Evolutionary conservation across 1,139 yeast species (phyloP).

Genomic region (Geotrichum bryndzae): DNA sequence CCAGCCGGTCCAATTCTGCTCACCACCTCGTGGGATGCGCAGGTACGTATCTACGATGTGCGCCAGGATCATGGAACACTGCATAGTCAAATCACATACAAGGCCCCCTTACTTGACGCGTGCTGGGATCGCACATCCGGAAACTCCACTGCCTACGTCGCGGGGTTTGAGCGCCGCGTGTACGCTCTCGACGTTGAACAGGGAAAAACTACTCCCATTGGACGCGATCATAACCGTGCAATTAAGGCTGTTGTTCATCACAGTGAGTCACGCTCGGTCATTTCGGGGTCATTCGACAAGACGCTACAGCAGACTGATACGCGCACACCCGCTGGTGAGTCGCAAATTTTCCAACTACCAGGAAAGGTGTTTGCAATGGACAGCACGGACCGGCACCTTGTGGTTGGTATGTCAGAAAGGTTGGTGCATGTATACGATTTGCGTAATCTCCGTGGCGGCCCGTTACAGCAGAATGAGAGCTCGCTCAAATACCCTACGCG

Average conservation of each 20-base stretch:
- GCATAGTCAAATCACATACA: slow-evolving; percentile 21
- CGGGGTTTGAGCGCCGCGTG: slow-evolving; percentile 29
- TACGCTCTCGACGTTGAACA: slow-evolving; percentile 28
- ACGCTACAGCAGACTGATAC: slow-evolving; percentile 40
- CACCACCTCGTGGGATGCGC: slow-evolving; percentile 38
- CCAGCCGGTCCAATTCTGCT: slow-evolving; percentile 27
- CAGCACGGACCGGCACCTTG: slow-evolving; percentile 41
- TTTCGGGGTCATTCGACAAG: slow-evolving; percentile 55
- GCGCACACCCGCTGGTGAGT: slow-evolving; percentile 17
- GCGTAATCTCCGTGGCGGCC: slow-evolving; percentile 40
- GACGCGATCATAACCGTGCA: slow-evolving; percentile 34
- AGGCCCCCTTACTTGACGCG: slow-evolving; percentile 32
- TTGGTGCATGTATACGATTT: slow-evolving; percentile 55
- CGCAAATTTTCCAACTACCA: slow-evolving; percentile 31
- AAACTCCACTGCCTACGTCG: slow-evolving; percentile 24
- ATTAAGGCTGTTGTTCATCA: slow-evolving; percentile 32
- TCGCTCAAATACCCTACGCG: slow-evolving; percentile 71
- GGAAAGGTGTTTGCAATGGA: slow-evolving; percentile 67
- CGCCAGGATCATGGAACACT: slow-evolving; percentile 19
- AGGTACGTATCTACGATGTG: slow-evolving; percentile 31
- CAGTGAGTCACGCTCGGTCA: slow-evolving; percentile 31
- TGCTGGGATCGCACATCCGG: slow-evolving; percentile 29
- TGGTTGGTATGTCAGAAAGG: slow-evolving; percentile 54
- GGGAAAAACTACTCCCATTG: slow-evolving; percentile 25
- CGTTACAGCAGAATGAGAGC: slow-evolving; percentile 53